Evolutionary conservation across 768 basidiomycete genomes (phyloP).

Genomic region (Hygrocybe coccinea): DNA sequence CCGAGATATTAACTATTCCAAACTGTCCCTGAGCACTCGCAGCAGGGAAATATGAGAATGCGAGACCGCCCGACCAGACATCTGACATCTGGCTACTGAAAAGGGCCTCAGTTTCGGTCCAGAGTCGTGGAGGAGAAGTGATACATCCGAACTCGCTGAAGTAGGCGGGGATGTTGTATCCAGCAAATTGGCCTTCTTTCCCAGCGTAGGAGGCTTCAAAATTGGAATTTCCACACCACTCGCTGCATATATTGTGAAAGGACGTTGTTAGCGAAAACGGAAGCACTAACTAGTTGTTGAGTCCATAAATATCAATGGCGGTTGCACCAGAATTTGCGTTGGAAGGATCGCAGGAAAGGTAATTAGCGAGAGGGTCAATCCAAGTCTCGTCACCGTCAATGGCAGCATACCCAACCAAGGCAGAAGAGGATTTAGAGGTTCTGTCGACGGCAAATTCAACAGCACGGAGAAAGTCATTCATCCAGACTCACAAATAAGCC

Average conservation of each 20-base stretch:
- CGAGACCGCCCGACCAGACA: constrained; percentile 85
- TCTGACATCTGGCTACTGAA: constrained; percentile 68
- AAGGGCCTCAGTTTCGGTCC: constrained; percentile 74
- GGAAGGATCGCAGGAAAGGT: constrained; percentile 69
- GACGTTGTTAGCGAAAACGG: constrained; percentile 1
- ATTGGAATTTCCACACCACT: constrained; percentile 74
- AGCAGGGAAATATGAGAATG: constrained; percentile 88
- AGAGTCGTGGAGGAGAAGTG: constrained; percentile 55
- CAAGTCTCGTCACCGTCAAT: constrained; percentile 68
- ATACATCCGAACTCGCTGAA: constrained; percentile 87
- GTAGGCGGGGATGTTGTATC: constrained; percentile 78
- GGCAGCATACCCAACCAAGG: constrained; percentile 79
- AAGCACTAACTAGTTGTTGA: constrained; percentile 74
- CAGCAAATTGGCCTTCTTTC: constrained; percentile 50
- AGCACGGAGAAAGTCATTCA: neutral
- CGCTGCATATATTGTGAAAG: constrained; percentile 39
- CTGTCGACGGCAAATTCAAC: constrained; percentile 31
- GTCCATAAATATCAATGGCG: constrained; percentile 79
- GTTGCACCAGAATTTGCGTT: constrained; percentile 48
- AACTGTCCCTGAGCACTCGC: constrained; percentile 66
- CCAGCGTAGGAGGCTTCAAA: constrained; percentile 53
- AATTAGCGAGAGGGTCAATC: constrained; percentile 67
- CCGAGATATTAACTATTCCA: constrained; percentile 77
- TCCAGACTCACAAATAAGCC: constrained; percentile 66
- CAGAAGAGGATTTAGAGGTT: constrained; percentile 55